These are phyloP conservation scores for Paraphaeosphaeria sporulosa DNA, from an alignment of 2,329 filamentous ascomycete genomes.

Conservation along the genomic window DNA sequence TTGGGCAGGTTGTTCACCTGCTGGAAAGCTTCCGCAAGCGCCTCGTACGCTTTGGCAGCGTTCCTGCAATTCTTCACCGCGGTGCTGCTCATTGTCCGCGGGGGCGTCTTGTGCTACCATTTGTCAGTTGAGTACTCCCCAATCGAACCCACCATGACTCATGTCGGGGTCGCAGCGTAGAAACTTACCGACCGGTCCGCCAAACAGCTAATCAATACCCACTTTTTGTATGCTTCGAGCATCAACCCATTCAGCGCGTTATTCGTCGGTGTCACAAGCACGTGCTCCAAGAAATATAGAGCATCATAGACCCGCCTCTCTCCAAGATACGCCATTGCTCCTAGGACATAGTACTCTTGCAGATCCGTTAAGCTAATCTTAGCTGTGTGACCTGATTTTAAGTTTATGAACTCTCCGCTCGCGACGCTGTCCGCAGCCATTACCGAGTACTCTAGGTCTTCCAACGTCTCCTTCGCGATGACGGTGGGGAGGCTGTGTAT, in stretches of 20 bases:
- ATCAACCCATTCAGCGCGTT: constrained; percentile 77
- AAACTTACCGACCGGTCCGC: constrained; percentile 66
- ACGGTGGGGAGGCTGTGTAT: constrained; percentile 70
- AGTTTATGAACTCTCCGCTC: constrained; percentile 67
- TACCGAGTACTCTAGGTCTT: constrained; percentile 49
- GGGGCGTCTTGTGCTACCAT: constrained; percentile 57
- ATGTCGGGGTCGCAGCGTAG: neutral
- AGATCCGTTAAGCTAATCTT: constrained; percentile 62
- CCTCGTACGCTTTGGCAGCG: constrained; percentile 73
- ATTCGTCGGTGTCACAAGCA: constrained; percentile 69
- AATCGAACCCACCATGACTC: constrained; percentile 9
- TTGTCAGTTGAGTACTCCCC: neutral
- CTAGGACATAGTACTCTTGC: constrained; percentile 61
- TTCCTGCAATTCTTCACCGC: constrained; percentile 65
- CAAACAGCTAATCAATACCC: constrained; percentile 79
- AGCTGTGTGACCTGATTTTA: constrained; percentile 64
- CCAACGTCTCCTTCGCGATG: constrained; percentile 35
- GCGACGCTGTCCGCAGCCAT: constrained; percentile 51
- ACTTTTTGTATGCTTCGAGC: constrained; percentile 91
- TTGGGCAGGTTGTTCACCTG: constrained; percentile 58
- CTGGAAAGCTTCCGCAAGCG: constrained; percentile 72
- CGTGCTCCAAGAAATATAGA: constrained; percentile 56
- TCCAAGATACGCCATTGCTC: constrained; percentile 58
- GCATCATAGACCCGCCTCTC: constrained; percentile 53
- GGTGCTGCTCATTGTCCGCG: constrained; percentile 62